Evolutionary conservation across 1,284 basidiomycete species (phyloP).

Genomic region (Nidula niveotomentosa): DNA sequence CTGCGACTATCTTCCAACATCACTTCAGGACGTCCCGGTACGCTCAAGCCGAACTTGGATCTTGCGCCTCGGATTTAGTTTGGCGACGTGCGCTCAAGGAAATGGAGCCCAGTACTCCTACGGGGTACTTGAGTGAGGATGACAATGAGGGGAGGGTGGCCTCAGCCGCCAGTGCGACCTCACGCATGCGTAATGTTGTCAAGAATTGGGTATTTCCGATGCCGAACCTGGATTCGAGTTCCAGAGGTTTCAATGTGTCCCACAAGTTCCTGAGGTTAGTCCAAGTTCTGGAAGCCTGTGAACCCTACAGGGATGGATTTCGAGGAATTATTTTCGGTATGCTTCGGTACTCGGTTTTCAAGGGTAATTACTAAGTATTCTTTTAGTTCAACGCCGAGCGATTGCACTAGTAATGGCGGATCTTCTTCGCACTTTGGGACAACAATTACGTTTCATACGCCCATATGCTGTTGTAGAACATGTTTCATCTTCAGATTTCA

Average conservation of each 20-base stretch:
- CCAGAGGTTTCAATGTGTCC: constrained; percentile 59
- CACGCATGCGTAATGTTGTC: constrained; percentile 38
- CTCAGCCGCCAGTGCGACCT: constrained; percentile 15
- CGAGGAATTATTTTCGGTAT: constrained; percentile 67
- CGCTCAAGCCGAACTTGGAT: constrained; percentile 51
- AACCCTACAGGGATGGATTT: constrained; percentile 51
- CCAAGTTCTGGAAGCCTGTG: constrained; percentile 53
- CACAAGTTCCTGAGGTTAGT: constrained; percentile 62
- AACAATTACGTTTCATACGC: constrained; percentile 41
- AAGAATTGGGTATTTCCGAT: constrained; percentile 59
- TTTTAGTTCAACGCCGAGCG: constrained; percentile 22
- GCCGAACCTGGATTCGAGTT: constrained; percentile 54
- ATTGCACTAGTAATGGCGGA: constrained; percentile 27
- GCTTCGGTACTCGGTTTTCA: constrained; percentile 3
- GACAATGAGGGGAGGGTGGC: neutral
- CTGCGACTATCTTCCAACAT: constrained; percentile 32
- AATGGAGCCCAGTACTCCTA: constrained; percentile 24
- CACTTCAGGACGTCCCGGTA: constrained; percentile 45
- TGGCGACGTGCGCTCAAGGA: constrained; percentile 55
- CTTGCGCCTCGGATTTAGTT: constrained; percentile 62
- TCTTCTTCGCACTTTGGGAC: constrained; percentile 34
- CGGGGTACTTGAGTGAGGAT: constrained; percentile 30
- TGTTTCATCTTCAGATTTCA: constrained; percentile 1
- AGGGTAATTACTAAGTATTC: too few species aligned
- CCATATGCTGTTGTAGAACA: constrained; percentile 33